Evolutionary conservation across 495 filamentous ascomycete species (phyloP).

Genomic region (Neurospora sp.): DNA sequence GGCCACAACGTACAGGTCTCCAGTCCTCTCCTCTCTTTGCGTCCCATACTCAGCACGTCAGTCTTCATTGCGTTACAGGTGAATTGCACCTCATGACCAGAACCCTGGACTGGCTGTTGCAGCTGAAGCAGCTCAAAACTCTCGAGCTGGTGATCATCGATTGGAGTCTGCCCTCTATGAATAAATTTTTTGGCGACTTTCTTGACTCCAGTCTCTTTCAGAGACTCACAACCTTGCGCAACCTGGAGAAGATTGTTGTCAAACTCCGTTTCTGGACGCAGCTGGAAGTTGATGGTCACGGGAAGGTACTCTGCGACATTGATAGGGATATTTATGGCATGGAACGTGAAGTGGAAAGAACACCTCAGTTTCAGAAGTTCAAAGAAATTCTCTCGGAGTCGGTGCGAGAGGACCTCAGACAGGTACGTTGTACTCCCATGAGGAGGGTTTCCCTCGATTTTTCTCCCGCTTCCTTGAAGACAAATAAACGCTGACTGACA

Average conservation of each 20-base stretch:
- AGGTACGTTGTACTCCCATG: not conserved
- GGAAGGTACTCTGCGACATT: too few relatives aligned
- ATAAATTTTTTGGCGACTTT: too few relatives aligned
- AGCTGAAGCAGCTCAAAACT: not conserved
- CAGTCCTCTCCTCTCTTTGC: not conserved
- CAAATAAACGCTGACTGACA: not conserved
- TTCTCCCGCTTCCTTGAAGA: not conserved
- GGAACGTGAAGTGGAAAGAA: not conserved
- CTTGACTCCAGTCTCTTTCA: not conserved
- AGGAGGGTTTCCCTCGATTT: not conserved
- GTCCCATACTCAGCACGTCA: not conserved
- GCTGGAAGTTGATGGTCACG: too few relatives aligned
- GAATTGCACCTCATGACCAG: not conserved
- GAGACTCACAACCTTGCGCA: not conserved
- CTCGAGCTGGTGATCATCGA: not conserved
- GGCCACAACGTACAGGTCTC: too few relatives aligned
- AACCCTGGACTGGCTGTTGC: not conserved
- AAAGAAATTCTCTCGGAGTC: not conserved
- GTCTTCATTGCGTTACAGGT: not conserved
- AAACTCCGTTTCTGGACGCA: not conserved
- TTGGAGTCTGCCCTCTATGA: too few relatives aligned
- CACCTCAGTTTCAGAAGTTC: not conserved
- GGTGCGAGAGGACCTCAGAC: not conserved
- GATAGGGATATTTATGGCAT: too few relatives aligned
- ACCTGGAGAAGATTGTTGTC: not conserved